phyloP scores from a whole-genome alignment of 148 eudicot species.

The Persicaria tinctoria region DNA sequence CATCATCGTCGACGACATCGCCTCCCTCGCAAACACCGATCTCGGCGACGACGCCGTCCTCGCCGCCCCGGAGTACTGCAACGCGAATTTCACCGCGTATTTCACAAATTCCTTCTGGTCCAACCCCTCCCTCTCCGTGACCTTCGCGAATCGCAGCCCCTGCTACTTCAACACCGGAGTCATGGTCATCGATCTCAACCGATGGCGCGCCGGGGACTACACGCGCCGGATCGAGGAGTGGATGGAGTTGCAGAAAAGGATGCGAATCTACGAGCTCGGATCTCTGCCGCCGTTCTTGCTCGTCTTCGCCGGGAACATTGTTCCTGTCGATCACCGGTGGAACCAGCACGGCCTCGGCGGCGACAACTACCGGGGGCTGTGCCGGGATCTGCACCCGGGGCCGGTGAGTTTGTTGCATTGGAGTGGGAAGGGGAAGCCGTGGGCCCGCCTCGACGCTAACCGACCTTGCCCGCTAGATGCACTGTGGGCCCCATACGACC shows the following conservation, averaged over 20 bases:
- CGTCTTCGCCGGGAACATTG: slow-evolving; percentile 38
- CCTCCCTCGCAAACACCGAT: slow-evolving; percentile 27
- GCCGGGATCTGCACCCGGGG: slow-evolving; percentile 29
- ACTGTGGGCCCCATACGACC: slow-evolving; percentile 33
- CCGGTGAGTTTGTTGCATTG: slow-evolving; percentile 34
- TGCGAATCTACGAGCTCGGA: slow-evolving; percentile 44
- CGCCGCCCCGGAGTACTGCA: slow-evolving; percentile 77
- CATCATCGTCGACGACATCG: slow-evolving; percentile 59
- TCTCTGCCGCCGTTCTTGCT: slow-evolving; percentile 46
- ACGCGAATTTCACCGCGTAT: slow-evolving; percentile 64
- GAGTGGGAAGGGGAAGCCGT: slow-evolving; percentile 36
- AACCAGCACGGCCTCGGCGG: slow-evolving; percentile 47
- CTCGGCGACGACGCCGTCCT: slow-evolving; percentile 29
- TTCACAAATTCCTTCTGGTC: slow-evolving; percentile 75
- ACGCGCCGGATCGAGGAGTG: slow-evolving; percentile 25
- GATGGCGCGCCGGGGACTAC: slow-evolving; percentile 24
- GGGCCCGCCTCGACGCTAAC: slow-evolving; percentile 26
- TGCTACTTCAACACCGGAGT: slow-evolving; percentile 77
- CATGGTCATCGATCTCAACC: slow-evolving; percentile 29
- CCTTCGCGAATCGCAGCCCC: slow-evolving; percentile 44
- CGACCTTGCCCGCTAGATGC: slow-evolving; percentile 32
- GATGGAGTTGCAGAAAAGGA: slow-evolving; percentile 41
- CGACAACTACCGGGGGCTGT: slow-evolving; percentile 39
- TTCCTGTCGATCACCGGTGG: slow-evolving; percentile 31
- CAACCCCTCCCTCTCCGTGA: slow-evolving; percentile 10